Evolutionary conservation across 441 rosid genomes (phyloP), one percentile per base, ranked within the genome.

Genomic region (Sinapis alba): DNA sequence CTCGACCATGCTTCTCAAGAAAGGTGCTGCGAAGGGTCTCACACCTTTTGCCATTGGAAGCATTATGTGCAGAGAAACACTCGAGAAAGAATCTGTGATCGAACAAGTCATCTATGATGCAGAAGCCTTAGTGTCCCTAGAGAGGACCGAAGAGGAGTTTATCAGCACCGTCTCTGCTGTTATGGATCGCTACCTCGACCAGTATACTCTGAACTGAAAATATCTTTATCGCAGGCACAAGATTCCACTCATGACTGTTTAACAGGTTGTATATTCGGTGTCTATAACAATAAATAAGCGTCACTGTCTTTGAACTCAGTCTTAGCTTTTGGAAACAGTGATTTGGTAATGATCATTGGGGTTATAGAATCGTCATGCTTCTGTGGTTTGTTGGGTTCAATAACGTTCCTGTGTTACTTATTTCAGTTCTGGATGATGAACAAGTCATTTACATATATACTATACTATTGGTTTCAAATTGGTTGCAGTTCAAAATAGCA

Each of bases 1-100:
- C 69, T 89, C 92, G 34, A 88, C 89, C 54, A 83, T 88, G 92
- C 94, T 91, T 74, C 85, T 89, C 32, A 88, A 86, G 87, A 91
- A 89, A 77, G 94, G 91, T 24, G 79, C 78, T 16, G 77, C 81
- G 51, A 84, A 86, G 66, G 89, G 93, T 62, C 85, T 89, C 16
- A 83, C 91, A 50, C 89, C 91, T 36, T 89, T 81, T 21, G 30
- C 84, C 28, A 88, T 88, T 0, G 95, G 95, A 69, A 81, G 83
- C 79, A 80, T 88, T 60, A 85, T 88, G 92, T 87, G 93, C 76
- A 79, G 97, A 80, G 88, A 87, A 69, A 87, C 89, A 7, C 28
- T 92, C 27, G 77, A 80, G 32, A 78, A 82, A 61, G 85, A 83
- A 64, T 88, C 95, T 2, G 73, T 79, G 63, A 87, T 92, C 2